Base-by-base conservation (phyloP, 2,329 filamentous ascomycete species). In the Stagonosporopsis cucurbitacearum region DNA sequence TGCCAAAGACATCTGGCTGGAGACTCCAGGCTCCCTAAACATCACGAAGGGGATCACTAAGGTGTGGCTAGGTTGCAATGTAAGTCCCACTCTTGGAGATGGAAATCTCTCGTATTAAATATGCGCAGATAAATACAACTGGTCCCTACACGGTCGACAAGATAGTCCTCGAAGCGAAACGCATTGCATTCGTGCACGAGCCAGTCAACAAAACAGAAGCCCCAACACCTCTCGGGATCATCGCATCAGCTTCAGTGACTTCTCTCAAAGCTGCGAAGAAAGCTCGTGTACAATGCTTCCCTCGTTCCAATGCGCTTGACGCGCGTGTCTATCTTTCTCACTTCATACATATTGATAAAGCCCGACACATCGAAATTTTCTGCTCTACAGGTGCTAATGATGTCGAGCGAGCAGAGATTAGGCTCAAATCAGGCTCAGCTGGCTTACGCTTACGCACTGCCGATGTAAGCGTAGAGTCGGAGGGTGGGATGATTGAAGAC, bases 111-210 rank as follows among this genome's bases (percentile, higher is more conserved):
- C n/a, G 6, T 51, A 17, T 73, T 80, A 62, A 81, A 56, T 26
- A 6, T 2, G 20, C 1, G 8, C 35, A 89, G 85, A 79, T 84
- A 15, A 84, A 86, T 30, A 84, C 90, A 3, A 85, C 88, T 20
- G 92, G 92, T 1, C 84, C 84, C 23, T 97, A 92, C 67, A 84
- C 87, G 54, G 84, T 95, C 40, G 90, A 92, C 64, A 86, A 87
- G 60, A 80, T 96, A 33, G 82, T 86, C 13, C 74, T 97, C 22
- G 77, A 81, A 22, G 81, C 85, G 6, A 84, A 81, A 41, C 90
- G 89, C 40, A 77, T 94, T 2, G 75, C 81, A 22, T 82, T 94
- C 26, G 79, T 85, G 37, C 86, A 89, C 63, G 88, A 92, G 49
- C 81, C 86, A 2, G 82, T 86, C 48, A 71, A 76, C 3, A 80